Base-by-base conservation (phyloP, 345 rosid species). In the Pistacia atlantica region DNA sequence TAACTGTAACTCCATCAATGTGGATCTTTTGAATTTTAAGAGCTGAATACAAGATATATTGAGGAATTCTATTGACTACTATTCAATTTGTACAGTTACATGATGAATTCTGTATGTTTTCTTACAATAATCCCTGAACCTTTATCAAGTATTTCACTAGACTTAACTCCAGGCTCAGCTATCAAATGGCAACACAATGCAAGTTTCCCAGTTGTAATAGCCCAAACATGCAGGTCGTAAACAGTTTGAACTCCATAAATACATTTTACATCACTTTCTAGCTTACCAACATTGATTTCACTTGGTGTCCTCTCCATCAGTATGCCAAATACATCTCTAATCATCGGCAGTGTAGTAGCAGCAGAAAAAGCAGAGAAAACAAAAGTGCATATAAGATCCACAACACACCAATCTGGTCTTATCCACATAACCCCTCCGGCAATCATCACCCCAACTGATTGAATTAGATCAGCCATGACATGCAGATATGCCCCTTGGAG, bases 401-500 rank as follows among this genome's bases (percentile, higher is more conserved):
- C 88, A 25, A 89, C 61, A 65, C 86, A 76, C 92, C 97, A 95
- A 33, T 74, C 71, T 0, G 95, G 94, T 61, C 84, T 87, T 22
- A 60, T 76, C 98, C 95, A 91, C 71, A 91, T 88, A 74, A 91
- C 59, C 2, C 84, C 89, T 78, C 93, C 94, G 33, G 96, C 90
- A 4, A 90, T 85, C 97, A 95, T 90, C 73, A 90, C 97, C 20
- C 98, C 97, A 4, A 82, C 76, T 0, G 97, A 87, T 65, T 91
- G 98, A 76, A 95, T 89, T 65, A 91, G 88, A 83, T 95, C 97
- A 17, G 91, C 88, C 79, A 87, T 72, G 45, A 89, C 83, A 52
- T 91, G 98, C 35, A 95, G 83, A 78, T 93, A 90, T 51, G 96
- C 99, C 65, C 98, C 98, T 74, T 91, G 93, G 55, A 95, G 84